These are phyloP conservation scores for Craspedostauros australis DNA, from an alignment of 108 stramenopile species.

Conservation along the genomic window DNA sequence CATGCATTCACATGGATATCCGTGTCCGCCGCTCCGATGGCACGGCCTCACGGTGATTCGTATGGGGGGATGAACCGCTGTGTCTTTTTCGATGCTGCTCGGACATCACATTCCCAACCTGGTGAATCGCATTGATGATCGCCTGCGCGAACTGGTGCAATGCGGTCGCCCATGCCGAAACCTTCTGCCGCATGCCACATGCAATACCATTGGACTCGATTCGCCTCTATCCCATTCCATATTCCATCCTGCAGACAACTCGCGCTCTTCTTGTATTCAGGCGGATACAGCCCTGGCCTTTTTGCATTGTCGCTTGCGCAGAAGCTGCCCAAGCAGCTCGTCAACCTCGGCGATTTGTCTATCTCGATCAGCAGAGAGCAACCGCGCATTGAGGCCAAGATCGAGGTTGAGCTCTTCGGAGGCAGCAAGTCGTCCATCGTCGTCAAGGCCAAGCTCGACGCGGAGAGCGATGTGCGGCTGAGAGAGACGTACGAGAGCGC, in stretches of 20 bases:
- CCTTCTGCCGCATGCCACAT: no score
- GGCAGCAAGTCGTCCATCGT: slow-evolving; percentile 13
- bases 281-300: slow-evolving; percentile 71
- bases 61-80: no score
- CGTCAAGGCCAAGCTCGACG: slow-evolving; percentile 35
- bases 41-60: no score
- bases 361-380: slow-evolving; percentile 68
- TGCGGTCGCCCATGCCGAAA: no score
- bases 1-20: no score
- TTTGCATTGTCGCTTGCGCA: slow-evolving; percentile 62
- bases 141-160: no score
- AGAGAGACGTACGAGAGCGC: slow-evolving; percentile 81
- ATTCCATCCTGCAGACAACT: slow-evolving; percentile 50
- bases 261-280: slow-evolving; percentile 64
- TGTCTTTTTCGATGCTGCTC: no score
- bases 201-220: not conserved
- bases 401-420: slow-evolving; percentile 34
- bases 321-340: slow-evolving; percentile 48
- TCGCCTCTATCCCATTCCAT: not conserved
- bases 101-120: no score
- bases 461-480: slow-evolving; percentile 56
- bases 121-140: no score
- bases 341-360: slow-evolving; percentile 61
- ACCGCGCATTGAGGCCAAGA: slow-evolving; percentile 72
- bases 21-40: no score